These are phyloP conservation scores for Talaromyces trachyspermus DNA, from an alignment of 495 filamentous ascomycete genomes.

Conservation along the genomic window DNA sequence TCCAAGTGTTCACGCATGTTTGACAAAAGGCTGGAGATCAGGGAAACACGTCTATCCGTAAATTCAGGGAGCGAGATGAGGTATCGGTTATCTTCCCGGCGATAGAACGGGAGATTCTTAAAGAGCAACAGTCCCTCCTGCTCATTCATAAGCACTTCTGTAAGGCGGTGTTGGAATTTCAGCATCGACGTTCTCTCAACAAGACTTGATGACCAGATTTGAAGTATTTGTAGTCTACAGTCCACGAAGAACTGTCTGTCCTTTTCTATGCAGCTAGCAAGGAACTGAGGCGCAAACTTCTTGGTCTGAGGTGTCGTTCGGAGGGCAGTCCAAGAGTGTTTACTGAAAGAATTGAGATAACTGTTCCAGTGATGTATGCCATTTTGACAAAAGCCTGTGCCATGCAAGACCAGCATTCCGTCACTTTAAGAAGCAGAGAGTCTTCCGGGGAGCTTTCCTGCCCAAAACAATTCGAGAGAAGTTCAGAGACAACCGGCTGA, in stretches of 20 bases:
- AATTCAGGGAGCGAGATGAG: constrained; percentile 49
- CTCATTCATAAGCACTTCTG: constrained; percentile 46
- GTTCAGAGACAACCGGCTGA: constrained; percentile 44
- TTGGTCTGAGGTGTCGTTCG: constrained; percentile 56
- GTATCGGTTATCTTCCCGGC: constrained; percentile 28
- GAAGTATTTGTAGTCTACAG: constrained; percentile 43
- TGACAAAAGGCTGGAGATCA: constrained; percentile 54
- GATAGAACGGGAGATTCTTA: constrained; percentile 56
- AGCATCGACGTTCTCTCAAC: constrained; percentile 59
- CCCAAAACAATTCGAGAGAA: constrained; percentile 65
- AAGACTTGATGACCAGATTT: constrained; percentile 53
- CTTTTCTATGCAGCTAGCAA: constrained; percentile 48
- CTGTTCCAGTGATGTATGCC: constrained; percentile 45
- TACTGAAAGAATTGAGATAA: constrained; percentile 49
- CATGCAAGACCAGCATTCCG: constrained; percentile 52
- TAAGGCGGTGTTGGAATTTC: constrained; percentile 61
- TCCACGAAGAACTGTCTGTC: constrained; percentile 33
- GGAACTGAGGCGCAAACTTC: constrained; percentile 55
- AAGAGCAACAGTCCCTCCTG: constrained; percentile 42
- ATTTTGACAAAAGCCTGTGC: constrained; percentile 44
- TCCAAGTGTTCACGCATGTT: constrained; percentile 57
- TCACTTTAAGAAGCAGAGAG: constrained; percentile 44
- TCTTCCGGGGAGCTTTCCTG: constrained; percentile 54
- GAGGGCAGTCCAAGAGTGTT: constrained; percentile 55
- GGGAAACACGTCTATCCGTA: constrained; percentile 45